Conservation (phyloP, 2,329 filamentous ascomycete genomes). For the Trichoderma sp. region DNA sequence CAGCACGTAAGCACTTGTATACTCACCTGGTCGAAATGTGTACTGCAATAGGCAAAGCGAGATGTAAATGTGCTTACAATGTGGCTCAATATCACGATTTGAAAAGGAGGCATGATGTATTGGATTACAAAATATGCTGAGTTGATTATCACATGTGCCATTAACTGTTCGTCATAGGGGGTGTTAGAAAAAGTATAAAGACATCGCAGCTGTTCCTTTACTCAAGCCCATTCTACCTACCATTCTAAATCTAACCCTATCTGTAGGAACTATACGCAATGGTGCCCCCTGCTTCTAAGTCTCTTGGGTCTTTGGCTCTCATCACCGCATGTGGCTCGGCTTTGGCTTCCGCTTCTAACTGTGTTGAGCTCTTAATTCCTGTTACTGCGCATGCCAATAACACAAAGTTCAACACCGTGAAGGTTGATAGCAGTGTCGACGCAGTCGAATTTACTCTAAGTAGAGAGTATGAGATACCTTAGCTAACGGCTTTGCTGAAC, state of each 20-base stretch:
- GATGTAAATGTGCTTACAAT: background rate
- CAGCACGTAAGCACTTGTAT: background rate
- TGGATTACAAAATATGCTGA: background rate
- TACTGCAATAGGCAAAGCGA: background rate
- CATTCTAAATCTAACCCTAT: background rate
- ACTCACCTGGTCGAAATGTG: background rate
- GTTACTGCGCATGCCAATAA: background rate
- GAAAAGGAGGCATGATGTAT: background rate
- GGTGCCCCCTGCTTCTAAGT: background rate
- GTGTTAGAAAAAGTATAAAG: background rate
- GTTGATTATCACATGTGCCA: background rate
- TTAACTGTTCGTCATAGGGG: no score
- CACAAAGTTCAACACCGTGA: background rate
- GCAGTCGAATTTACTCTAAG: background rate
- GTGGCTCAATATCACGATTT: background rate
- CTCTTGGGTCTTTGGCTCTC: background rate
- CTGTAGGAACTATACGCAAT: background rate
- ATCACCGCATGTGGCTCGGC: background rate
- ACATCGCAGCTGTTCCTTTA: background rate
- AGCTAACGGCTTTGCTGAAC: rapidly evolving
- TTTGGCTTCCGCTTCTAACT: background rate
- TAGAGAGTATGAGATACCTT: background rate
- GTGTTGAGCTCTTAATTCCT: background rate
- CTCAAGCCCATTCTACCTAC: background rate
- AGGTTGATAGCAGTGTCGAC: background rate